Evolutionary conservation across 306 rosid species (phyloP), one percentile per base, ranked within the genome.

Genomic region (Cucurbita pepo): DNA sequence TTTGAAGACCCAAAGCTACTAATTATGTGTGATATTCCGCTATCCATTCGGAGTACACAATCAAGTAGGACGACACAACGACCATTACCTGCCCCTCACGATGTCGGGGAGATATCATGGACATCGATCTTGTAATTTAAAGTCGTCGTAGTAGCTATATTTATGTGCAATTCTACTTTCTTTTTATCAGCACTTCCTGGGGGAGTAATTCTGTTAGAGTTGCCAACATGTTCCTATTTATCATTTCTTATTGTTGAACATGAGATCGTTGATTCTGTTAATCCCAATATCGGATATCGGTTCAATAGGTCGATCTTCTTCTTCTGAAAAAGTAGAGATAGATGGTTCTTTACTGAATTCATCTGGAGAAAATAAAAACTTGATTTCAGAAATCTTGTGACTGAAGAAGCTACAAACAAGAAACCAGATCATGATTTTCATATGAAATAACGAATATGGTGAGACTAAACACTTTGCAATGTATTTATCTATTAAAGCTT

Each of bases 261-360:
- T 92, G 36, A 83, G 67, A 54, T 81, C 81, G 54, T 92, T 92
- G 77, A 92, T 88, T 80, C 51, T 83, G 74, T 78, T 76, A 0
- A 88, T 80, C 54, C 90, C 81, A 38, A 86, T 90, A 81, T 92
- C 95, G 10, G 89, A 88, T 58, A 90, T 86, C 62, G 96, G 88
- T 38, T 93, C 87, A 9, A 93, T 90, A 50, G 96, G 91, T 67
- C 76, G 86, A 57, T 88, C 94, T 62, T 83, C 85, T 12, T 75
- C 85, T 13, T 75, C 86, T 5, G 76, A 79, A 58, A 21, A 22
- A 72, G 76, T 69, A 18, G 58, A 69, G 48, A 82, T 75, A 22
- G 80, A 77, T 65, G 98, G 89, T 56, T 90, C 97, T 75, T 85
- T 85, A 74, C 90, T 89, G 79, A 85, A 89, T 78, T 94, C 95